Evolutionary conservation across 2,329 filamentous ascomycete genomes (phyloP).

Genomic region (Clonostachys chloroleuca): DNA sequence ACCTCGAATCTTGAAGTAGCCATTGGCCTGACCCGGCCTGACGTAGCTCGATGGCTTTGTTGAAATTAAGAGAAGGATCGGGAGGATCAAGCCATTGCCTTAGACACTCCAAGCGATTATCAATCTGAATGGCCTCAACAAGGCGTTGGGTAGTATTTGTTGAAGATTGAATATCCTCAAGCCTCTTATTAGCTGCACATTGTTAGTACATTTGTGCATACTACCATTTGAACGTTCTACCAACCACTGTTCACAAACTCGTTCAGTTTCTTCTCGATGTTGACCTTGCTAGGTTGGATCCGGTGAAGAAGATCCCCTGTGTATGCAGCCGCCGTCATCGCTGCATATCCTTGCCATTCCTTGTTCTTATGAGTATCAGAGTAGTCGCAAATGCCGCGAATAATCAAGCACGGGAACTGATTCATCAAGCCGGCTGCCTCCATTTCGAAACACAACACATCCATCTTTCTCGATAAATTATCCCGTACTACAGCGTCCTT

Average conservation of each 20-base stretch:
- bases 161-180: too few relatives aligned
- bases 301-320: conserved; percentile 6
- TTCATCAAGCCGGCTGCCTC: conserved; percentile 11
- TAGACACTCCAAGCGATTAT: too few relatives aligned
- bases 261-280: not conserved
- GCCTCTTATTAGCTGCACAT: too few relatives aligned
- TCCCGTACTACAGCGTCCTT: conserved; percentile 17
- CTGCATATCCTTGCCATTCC: conserved; percentile 16
- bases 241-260: not conserved
- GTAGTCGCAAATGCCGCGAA: conserved; percentile 25
- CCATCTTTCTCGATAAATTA: conserved; percentile 18
- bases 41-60: too few relatives aligned
- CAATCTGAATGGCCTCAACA: too few relatives aligned
- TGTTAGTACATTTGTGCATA: too few relatives aligned
- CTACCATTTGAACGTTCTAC: too few relatives aligned
- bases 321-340: conserved; percentile 15
- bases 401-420: conserved; percentile 19
- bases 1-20: too few relatives aligned
- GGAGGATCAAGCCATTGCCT: too few relatives aligned
- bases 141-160: too few relatives aligned
- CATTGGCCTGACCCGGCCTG: too few relatives aligned
- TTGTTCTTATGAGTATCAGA: conserved; percentile 20
- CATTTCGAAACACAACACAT: conserved; percentile 1
- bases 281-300: not conserved
- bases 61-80: too few relatives aligned